phyloP scores from a whole-genome alignment of 2,329 filamentous ascomycete species.

The Fusarium udum region DNA sequence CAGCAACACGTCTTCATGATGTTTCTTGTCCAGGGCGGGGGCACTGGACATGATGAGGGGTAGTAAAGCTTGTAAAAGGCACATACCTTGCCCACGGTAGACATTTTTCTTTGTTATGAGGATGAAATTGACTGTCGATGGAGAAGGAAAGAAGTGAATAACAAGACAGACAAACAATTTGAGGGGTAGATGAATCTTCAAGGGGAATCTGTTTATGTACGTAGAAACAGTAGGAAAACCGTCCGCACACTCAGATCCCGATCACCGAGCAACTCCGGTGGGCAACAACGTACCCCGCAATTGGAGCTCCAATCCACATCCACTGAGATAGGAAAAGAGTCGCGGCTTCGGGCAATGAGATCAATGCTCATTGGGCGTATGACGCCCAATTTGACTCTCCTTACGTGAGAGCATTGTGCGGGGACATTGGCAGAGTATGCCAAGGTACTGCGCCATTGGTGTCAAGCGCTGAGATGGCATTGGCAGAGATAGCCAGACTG shows the following conservation, averaged over 20 bases:
- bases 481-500: constrained; percentile 19
- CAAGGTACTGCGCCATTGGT: constrained; percentile 40
- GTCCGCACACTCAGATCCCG: constrained; percentile 39
- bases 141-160: constrained; percentile 18
- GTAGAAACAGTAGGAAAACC: constrained; percentile 32
- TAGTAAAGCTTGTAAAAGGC: constrained; percentile 10
- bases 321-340: constrained; percentile 39
- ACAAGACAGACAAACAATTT: constrained; percentile 20
- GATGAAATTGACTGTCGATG: constrained; percentile 28
- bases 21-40: constrained; percentile 37
- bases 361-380: constrained; percentile 29
- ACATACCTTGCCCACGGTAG: constrained; percentile 63
- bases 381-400: constrained; percentile 5
- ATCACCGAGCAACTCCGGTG: constrained; percentile 44
- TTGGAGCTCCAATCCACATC: constrained; percentile 39
- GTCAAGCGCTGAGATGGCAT: constrained; percentile 21
- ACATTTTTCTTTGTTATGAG: constrained; percentile 50
- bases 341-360: constrained; percentile 23
- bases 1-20: constrained; percentile 23
- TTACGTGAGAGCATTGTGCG: constrained; percentile 25
- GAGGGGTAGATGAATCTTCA: constrained; percentile 24
- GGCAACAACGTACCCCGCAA: constrained; percentile 41
- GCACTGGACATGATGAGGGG: constrained; percentile 29
- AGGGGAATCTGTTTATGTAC: constrained; percentile 40
- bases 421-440: constrained; percentile 30